phyloP scores from a whole-genome alignment of 768 basidiomycete species.

The Pholiota molesta region DNA sequence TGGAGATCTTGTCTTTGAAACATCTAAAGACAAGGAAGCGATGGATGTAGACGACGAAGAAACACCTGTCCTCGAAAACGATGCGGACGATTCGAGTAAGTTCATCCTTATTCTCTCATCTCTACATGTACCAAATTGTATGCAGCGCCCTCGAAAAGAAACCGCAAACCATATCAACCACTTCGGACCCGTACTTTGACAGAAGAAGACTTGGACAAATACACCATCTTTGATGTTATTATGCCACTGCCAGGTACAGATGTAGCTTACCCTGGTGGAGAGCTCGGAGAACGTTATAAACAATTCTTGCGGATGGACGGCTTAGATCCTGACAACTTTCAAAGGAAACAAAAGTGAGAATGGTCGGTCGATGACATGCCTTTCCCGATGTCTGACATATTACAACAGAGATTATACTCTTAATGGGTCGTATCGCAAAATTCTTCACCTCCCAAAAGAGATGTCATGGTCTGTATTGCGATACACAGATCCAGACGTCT shows the following conservation, averaged over 20 bases:
- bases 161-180: constrained; percentile 61
- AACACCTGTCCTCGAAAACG: constrained; percentile 12
- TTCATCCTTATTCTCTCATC: background rate
- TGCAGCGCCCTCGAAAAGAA: constrained; percentile 34
- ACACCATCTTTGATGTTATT: constrained; percentile 92
- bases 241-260: constrained; percentile 98
- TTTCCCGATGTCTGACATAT: constrained; percentile 4
- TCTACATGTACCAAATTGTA: background rate
- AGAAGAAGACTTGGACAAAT: constrained; percentile 75
- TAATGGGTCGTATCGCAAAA: constrained; percentile 91
- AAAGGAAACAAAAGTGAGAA: constrained; percentile 84
- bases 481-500: constrained; percentile 93
- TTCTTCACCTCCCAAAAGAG: constrained; percentile 82
- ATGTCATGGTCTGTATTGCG: constrained; percentile 80
- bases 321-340: constrained; percentile 87
- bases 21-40: constrained; percentile 32
- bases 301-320: constrained; percentile 86
- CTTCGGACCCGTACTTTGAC: constrained; percentile 79
- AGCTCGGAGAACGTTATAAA: constrained; percentile 83
- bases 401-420: constrained; percentile 82
- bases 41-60: constrained; percentile 37
- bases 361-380: background rate
- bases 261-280: constrained; percentile 88
- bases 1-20: constrained; percentile 92
- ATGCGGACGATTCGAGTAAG: constrained; percentile 28